A percentile compares a stretch with the other conserved stretches of the same genome.
Evolutionary conservation across 495 filamentous ascomycete species (phyloP).

Genomic region (Corynascus novoguineensis): DNA sequence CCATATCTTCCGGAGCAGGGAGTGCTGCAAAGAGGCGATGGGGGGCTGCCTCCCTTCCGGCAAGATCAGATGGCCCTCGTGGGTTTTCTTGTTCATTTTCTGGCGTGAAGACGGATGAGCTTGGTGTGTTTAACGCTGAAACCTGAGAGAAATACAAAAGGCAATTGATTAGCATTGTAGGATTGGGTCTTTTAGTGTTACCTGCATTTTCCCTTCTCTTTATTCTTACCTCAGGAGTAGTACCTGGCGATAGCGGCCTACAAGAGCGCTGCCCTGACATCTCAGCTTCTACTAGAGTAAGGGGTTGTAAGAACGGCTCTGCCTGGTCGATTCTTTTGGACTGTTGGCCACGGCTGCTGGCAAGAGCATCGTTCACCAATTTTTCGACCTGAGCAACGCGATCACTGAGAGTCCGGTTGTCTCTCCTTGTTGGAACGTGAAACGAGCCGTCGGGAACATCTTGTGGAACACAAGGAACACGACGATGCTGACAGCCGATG

Average conservation of each 20-base stretch:
- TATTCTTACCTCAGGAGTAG: not conserved
- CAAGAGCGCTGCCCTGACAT: not conserved
- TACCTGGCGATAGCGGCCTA: not conserved
- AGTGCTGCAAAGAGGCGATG: not conserved
- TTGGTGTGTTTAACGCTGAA: no score
- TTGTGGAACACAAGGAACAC: conserved; percentile 38
- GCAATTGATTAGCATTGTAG: no score
- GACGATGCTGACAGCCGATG: conserved; percentile 38
- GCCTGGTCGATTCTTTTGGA: not conserved
- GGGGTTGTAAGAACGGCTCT: not conserved
- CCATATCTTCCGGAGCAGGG: not conserved
- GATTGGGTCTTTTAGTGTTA: no score
- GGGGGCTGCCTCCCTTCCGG: not conserved
- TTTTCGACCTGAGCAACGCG: conserved; percentile 24
- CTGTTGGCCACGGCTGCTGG: not conserved
- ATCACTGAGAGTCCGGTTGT: conserved; percentile 16
- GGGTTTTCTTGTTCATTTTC: not conserved
- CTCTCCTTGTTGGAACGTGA: not conserved
- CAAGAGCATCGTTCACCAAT: not conserved
- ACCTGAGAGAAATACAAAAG: no score
- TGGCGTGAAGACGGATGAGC: not conserved
- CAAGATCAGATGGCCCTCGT: not conserved
- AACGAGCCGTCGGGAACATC: conserved; percentile 30
- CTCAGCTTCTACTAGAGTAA: not conserved
- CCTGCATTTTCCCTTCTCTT: no score